Evolutionary conservation across 352 stramenopile species (phyloP), one percentile per base, ranked within the genome.

Genomic region (Plasmopara muralis): DNA sequence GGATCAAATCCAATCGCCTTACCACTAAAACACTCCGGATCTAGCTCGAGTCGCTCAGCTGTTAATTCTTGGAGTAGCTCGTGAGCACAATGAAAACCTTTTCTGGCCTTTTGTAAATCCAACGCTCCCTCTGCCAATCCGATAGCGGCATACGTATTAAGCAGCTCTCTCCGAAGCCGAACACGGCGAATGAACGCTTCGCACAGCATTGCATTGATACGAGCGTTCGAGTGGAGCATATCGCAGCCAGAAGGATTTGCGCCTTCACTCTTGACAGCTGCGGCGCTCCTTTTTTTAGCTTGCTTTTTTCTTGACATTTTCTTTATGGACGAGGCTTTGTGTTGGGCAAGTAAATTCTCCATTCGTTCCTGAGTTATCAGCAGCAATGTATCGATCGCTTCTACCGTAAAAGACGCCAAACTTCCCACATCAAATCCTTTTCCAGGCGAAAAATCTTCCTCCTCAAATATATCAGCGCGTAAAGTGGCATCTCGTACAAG

Each of bases 391-490:
- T 70, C 48, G 9, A 87, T 50, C 7, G 66, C 55, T 13, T 85
- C 52, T 16, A 60, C 49, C 9, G 65, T 65, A 41, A 81, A 62
- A 7, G 53, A 55, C 15, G 77, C 70, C 31, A 87, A 50, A 16
- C 70, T 49, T 5, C 69, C 68, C 20, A 85, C 67, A 49, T 89
- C 77, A 43, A 92, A 83, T 0, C 70, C 71, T 14, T 55, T 87
- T 44, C 72, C 84, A 0, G 74, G 74, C 12, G 79, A 86, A 59
- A 97, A 98, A 69, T 98, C 91, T 63, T 98, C 93, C 64, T 98
- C 93, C 57, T 98, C 91, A 64, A 97, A 98, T 61, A 98, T 96
- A 68, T 98, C 91, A 14, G 87, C 93, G 37, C 91, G 87, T 4
- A 97, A 57, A 35, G 95, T 79, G 9, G 88, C 77, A 45, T 83